Evolutionary conservation across 2,329 filamentous ascomycete species (phyloP).

Genomic region (Xylariales sp.): DNA sequence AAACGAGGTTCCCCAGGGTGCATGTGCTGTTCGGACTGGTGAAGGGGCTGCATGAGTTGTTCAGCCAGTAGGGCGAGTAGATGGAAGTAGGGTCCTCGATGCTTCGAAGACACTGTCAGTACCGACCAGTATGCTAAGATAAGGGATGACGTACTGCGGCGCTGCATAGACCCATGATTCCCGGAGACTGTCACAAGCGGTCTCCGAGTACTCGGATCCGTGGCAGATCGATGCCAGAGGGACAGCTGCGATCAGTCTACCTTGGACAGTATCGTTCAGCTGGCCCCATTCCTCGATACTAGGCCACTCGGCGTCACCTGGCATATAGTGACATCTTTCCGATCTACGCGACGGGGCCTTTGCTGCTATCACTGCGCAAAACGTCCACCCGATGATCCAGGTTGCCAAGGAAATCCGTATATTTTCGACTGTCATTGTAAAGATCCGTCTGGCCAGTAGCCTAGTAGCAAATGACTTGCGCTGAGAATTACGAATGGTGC

Average conservation of each 20-base stretch:
- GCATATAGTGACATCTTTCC: background rate
- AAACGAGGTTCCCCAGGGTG: conserved; percentile 9
- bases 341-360: no score
- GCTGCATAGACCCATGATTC: conserved; percentile 9
- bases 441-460: no score
- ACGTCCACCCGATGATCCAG: no score
- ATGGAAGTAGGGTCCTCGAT: conserved; percentile 12
- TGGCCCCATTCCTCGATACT: background rate
- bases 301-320: background rate
- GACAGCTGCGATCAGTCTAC: background rate
- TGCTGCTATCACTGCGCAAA: no score
- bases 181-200: conserved; percentile 23
- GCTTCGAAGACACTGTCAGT: background rate
- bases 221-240: background rate
- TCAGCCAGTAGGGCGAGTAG: conserved; percentile 15
- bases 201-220: background rate
- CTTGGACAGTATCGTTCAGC: background rate
- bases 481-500: no score
- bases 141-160: background rate
- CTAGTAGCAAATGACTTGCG: no score
- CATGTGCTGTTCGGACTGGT: conserved; percentile 1
- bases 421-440: no score
- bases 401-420: no score
- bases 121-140: no score
- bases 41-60: conserved; percentile 16